Conservation (phyloP, 2,329 filamentous ascomycete species). For the Beauveria australis region DNA sequence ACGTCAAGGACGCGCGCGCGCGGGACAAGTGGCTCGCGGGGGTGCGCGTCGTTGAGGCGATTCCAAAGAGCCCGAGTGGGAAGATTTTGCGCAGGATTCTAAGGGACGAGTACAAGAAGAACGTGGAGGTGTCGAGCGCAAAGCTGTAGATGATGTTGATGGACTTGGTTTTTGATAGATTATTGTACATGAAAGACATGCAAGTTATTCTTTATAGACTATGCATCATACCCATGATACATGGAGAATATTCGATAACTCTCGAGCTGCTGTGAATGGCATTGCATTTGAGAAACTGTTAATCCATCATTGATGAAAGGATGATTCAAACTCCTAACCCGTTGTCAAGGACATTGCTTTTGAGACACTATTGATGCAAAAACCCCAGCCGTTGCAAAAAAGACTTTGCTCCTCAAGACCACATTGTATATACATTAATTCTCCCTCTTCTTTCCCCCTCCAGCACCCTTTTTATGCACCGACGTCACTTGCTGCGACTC, state of each 20-base stretch:
- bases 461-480: not conserved
- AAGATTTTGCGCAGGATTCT: conserved; percentile 50
- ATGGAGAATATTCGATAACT: too few species aligned
- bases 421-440: not conserved
- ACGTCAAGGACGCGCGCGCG: conserved; percentile 49
- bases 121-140: not conserved
- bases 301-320: too few species aligned
- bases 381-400: not conserved
- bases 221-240: not conserved
- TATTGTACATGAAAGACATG: not conserved
- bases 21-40: conserved; percentile 49
- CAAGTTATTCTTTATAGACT: not conserved
- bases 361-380: not conserved
- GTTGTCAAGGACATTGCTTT: too few species aligned
- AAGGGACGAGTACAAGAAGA: not conserved
- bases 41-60: conserved; percentile 45
- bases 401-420: not conserved
- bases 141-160: not conserved
- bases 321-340: too few species aligned
- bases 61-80: conserved; percentile 57
- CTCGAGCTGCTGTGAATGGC: too few species aligned
- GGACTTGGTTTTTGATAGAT: not conserved
- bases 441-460: not conserved
- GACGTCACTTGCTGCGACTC: conserved; percentile 4
- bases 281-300: too few species aligned